Evolutionary conservation across 2,329 filamentous ascomycete genomes (phyloP).

Genomic region (Ceratocystis diversiconidia): DNA sequence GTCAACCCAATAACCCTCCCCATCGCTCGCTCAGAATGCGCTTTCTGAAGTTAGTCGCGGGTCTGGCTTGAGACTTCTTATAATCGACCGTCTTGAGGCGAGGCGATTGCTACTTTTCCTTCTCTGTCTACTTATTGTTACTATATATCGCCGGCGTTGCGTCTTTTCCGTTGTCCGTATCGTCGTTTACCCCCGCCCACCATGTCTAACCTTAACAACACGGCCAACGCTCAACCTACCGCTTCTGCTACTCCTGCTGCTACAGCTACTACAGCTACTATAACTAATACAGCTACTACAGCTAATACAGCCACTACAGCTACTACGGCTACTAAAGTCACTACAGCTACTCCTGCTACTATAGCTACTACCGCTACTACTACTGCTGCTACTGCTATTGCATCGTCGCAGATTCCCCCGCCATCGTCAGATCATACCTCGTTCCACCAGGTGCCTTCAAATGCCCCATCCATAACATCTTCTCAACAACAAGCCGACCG

Average conservation of each 20-base stretch:
- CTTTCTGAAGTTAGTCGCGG: background rate
- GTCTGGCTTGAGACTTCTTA: constrained; percentile 4
- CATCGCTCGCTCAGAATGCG: background rate
- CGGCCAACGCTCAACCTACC: too few relatives aligned
- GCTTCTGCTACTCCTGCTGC: background rate
- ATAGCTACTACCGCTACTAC: too few relatives aligned
- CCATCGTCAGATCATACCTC: constrained; percentile 19
- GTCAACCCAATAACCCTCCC: background rate
- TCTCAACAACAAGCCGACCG: constrained; percentile 40
- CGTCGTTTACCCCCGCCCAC: constrained; percentile 1
- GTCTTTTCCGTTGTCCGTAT: background rate
- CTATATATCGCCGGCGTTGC: background rate
- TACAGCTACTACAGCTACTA: background rate
- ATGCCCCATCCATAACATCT: constrained; percentile 29
- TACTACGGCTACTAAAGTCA: too few relatives aligned
- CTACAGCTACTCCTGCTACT: too few relatives aligned
- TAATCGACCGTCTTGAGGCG: background rate
- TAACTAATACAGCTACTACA: too few relatives aligned
- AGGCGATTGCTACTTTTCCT: background rate
- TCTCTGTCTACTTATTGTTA: background rate
- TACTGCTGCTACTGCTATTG: background rate
- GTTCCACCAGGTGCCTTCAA: constrained; percentile 29
- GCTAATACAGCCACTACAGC: too few relatives aligned
- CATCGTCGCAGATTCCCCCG: constrained; percentile 18
- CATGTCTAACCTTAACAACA: background rate